phyloP scores from a whole-genome alignment of 2,329 filamentous ascomycete species.

The Pezicula radicicola region DNA sequence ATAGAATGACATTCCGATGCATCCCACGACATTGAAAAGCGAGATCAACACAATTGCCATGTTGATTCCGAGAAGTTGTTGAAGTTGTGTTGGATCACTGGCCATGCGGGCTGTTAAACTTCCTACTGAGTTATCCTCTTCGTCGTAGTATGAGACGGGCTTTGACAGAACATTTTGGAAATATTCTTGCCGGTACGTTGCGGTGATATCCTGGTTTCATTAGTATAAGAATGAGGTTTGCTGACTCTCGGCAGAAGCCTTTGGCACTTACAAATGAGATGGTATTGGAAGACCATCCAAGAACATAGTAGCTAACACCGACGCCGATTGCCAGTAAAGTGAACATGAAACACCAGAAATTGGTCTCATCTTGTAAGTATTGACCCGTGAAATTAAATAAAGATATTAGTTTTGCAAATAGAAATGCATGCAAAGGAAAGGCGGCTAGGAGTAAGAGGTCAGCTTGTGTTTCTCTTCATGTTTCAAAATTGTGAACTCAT shows the following conservation, averaged over 20 bases:
- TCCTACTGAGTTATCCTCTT: conserved; percentile 40
- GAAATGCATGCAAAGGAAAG: conserved; percentile 28
- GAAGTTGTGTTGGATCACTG: conserved; percentile 42
- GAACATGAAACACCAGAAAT: conserved; percentile 48
- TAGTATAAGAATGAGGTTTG: conserved; percentile 22
- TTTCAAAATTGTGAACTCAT: neutral
- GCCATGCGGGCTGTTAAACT: conserved; percentile 40
- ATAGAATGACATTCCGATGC: conserved; percentile 61
- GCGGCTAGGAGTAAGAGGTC: conserved; percentile 30
- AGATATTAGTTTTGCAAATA: conserved; percentile 26
- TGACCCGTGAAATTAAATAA: conserved; percentile 22
- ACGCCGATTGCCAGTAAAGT: conserved; percentile 38
- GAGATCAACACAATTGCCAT: conserved; percentile 55
- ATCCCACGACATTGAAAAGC: conserved; percentile 62
- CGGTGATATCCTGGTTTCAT: conserved; percentile 21
- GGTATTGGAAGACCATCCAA: conserved; percentile 35
- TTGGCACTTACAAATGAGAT: conserved; percentile 25
- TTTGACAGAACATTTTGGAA: conserved; percentile 39
- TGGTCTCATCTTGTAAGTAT: conserved; percentile 26
- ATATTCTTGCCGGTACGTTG: conserved; percentile 35
- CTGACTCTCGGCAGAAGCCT: neutral
- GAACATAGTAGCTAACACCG: conserved; percentile 27
- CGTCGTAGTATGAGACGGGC: conserved; percentile 36
- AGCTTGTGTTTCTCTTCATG: conserved; percentile 38
- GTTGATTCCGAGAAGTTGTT: conserved; percentile 43